phyloP scores from a whole-genome alignment of 2,329 filamentous ascomycete species.

The Keithomyces neogunnii region DNA sequence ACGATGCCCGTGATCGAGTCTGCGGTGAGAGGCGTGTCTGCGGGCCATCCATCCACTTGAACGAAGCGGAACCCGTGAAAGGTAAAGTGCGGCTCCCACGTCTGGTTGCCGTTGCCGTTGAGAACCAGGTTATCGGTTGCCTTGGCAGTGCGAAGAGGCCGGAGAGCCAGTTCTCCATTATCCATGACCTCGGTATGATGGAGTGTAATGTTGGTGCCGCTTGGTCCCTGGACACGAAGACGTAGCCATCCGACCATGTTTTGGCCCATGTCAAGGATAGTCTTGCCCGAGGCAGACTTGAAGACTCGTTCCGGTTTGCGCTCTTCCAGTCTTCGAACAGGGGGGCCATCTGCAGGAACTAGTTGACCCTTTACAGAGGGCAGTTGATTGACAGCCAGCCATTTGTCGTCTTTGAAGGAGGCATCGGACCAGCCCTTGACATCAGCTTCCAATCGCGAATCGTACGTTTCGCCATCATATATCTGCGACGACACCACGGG shows the following conservation, averaged over 20 bases:
- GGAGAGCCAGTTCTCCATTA: conserved; percentile 30
- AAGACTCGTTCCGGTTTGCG: conserved; percentile 22
- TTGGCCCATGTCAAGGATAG: conserved; percentile 47
- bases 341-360: conserved; percentile 32
- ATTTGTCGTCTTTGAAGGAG: conserved; percentile 16
- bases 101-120: conserved; percentile 11
- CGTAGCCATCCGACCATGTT: conserved; percentile 45
- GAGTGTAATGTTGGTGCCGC: conserved; percentile 34
- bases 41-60: conserved; percentile 36
- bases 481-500: conserved; percentile 31
- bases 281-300: conserved; percentile 31
- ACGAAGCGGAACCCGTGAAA: conserved; percentile 46
- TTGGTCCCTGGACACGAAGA: conserved; percentile 26
- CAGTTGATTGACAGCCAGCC: conserved; percentile 22
- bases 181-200: conserved; percentile 49
- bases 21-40: conserved; percentile 10
- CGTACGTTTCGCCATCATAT: conserved; percentile 45
- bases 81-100: conserved; percentile 40
- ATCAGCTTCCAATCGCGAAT: conserved; percentile 25
- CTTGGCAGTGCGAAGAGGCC: conserved; percentile 33
- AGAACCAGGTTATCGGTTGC: conserved; percentile 30
- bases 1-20: conserved; percentile 21
- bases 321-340: conserved; percentile 28
- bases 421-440: conserved; percentile 17
- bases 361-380: conserved; percentile 23